A percentile compares a stretch with the other conserved stretches of the same genome.
These are phyloP conservation scores for Colletotrichum tropicicola DNA, from an alignment of 2,329 filamentous ascomycete genomes.

Conservation along the genomic window DNA sequence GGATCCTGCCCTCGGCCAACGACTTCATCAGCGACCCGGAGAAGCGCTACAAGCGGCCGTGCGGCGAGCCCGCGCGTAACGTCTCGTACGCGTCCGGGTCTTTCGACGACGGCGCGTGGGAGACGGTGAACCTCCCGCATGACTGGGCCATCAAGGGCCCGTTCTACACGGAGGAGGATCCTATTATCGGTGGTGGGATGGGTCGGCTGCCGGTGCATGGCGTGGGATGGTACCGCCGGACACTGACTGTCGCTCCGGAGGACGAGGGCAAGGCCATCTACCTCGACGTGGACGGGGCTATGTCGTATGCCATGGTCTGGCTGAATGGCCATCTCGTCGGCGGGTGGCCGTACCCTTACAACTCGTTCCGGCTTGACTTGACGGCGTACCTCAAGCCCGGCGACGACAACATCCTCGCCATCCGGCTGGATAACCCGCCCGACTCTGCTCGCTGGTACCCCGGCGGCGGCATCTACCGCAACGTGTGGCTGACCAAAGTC, in stretches of 20 bases:
- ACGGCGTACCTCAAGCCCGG: slow-evolving; percentile 50
- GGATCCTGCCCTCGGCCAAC: slow-evolving; percentile 52
- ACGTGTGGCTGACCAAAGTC: slow-evolving; percentile 62
- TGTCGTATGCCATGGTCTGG: slow-evolving; percentile 62
- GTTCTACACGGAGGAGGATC: slow-evolving; percentile 45
- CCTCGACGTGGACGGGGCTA: slow-evolving; percentile 60
- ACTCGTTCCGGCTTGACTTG: slow-evolving; percentile 59
- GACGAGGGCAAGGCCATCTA: slow-evolving; percentile 50
- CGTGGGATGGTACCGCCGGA: slow-evolving; percentile 61
- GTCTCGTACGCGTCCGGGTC: slow-evolving; percentile 41
- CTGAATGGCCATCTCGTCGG: slow-evolving; percentile 58
- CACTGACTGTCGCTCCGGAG: slow-evolving; percentile 39
- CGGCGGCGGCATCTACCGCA: slow-evolving; percentile 62
- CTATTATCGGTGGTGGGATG: slow-evolving; percentile 48
- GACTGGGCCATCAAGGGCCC: slow-evolving; percentile 60
- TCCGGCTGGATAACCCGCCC: slow-evolving; percentile 58
- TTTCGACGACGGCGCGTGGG: slow-evolving; percentile 53
- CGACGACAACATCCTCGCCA: slow-evolving; percentile 53
- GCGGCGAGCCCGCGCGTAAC: slow-evolving; percentile 38
- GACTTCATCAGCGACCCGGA: slow-evolving; percentile 44
- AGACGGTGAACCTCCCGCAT: slow-evolving; percentile 52
- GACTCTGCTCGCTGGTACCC: slow-evolving; percentile 63
- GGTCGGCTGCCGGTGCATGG: slow-evolving; percentile 58
- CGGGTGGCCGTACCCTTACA: slow-evolving; percentile 61
- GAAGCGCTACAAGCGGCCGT: slow-evolving; percentile 41